A percentile compares a stretch with the other conserved stretches of the same genome.
Conservation (phyloP, 805 yeast genomes). For the Metschnikowia arizonensis region DNA sequence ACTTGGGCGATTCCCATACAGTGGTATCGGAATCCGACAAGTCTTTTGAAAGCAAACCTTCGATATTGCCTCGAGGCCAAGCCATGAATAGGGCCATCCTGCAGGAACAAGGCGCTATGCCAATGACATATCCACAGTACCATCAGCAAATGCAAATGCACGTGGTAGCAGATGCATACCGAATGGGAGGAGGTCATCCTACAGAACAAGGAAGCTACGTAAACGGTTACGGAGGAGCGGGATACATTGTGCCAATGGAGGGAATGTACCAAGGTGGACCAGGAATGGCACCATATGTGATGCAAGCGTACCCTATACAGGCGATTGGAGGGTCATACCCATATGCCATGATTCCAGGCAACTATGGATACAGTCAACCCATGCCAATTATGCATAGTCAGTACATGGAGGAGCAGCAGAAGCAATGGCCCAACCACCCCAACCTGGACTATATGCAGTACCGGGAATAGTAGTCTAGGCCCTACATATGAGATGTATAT, state of each 20-base stretch:
- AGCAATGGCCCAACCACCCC: background rate
- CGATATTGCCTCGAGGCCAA: background rate
- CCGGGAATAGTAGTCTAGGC: background rate
- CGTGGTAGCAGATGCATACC: background rate
- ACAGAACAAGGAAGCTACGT: background rate
- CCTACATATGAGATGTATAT: too few relatives aligned
- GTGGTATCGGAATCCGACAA: background rate
- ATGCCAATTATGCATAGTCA: conserved; percentile 1
- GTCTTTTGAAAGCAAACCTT: background rate
- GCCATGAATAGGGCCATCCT: background rate
- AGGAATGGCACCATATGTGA: background rate
- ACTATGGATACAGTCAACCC: background rate
- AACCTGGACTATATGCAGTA: conserved; percentile 1
- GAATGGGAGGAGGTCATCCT: background rate
- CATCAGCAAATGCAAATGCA: background rate
- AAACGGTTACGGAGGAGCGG: background rate
- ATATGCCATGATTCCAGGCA: background rate
- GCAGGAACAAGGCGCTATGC: background rate
- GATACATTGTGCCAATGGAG: background rate
- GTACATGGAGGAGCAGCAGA: background rate
- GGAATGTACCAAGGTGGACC: conserved; percentile 2
- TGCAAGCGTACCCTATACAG: conserved; percentile 2
- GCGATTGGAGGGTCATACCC: conserved; percentile 1
- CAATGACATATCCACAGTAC: background rate
- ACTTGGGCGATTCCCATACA: background rate